These are phyloP conservation scores for Verticillium albo-atrum DNA, from an alignment of 2,329 filamentous ascomycete species.

Conservation along the genomic window DNA sequence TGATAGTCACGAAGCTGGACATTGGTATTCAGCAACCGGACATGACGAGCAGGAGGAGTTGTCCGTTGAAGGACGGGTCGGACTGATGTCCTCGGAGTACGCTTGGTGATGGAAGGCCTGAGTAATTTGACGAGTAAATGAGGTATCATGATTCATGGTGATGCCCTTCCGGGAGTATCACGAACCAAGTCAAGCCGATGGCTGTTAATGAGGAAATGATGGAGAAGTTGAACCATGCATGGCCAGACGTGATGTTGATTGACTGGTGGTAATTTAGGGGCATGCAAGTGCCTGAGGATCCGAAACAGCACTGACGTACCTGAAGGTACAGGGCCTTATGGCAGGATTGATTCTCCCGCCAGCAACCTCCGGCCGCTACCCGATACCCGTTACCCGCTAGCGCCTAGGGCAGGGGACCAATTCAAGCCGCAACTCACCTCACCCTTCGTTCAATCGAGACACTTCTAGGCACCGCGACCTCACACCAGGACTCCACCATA, in stretches of 20 bases:
- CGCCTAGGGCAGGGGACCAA: neutral
- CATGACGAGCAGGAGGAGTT: neutral
- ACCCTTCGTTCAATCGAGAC: too few relatives aligned
- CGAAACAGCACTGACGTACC: neutral
- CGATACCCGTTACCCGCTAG: neutral
- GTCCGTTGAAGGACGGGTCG: neutral
- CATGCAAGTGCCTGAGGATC: neutral
- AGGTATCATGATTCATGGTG: neutral
- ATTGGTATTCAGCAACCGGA: conserved; percentile 5
- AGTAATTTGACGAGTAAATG: neutral
- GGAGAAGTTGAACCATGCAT: neutral
- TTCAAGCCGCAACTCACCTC: neutral
- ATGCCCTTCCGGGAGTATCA: neutral
- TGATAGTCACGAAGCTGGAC: conserved; percentile 77
- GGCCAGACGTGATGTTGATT: neutral
- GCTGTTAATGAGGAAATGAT: neutral
- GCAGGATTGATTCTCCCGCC: too few relatives aligned
- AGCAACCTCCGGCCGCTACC: too few relatives aligned
- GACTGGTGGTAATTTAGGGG: neutral
- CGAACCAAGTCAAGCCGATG: neutral
- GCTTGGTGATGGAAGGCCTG: neutral
- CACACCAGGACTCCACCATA: neutral
- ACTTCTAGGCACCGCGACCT: neutral
- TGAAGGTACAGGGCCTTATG: neutral
- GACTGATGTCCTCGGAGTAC: neutral